Base-by-base conservation (phyloP, 306 rosid genomes). In the Lotus japonicus region DNA sequence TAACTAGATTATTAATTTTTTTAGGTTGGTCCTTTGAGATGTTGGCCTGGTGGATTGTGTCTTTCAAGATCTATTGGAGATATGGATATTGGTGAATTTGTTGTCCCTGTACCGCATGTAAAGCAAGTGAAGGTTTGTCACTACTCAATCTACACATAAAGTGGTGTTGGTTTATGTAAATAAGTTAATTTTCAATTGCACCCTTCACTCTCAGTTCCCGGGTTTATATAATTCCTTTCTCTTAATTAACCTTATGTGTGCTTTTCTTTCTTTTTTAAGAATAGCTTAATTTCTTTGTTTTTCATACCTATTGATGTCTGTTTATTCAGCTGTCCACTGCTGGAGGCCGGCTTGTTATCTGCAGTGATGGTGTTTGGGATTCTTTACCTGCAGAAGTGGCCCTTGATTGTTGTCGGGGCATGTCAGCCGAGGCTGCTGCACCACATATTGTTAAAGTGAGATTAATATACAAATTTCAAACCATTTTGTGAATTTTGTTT, bases 41-140 rank as follows among this genome's bases (percentile, higher is more conserved):
- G 99, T 82, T 95, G 99, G 99, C 99, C 99, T 2, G 99, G 99
- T 73, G 99, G 99, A 59, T 77, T 95, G 92, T 95, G 99, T 73
- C 92, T 95, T 58, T 95, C 99, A 54, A 87, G 99, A 66, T 90
- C 97, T 31, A 83, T 95, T 70, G 99, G 99, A 46, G 99, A 95
- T 80, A 75, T 87, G 96, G 99, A 95, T 68, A 83, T 95, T 44
- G 99, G 99, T 49, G 96, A 88, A 84, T 95, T 80, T 77, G 82
- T 95, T 68, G 97, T 91, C 72, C 99, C 99, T 63, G 97, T 95
- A 61, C 99, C 99, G 6, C 71, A 91, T 44, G 97, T 95, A 13
- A 95, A 91, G 84, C 99, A 95, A 87, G 94, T 95, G 86, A 95
- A 95, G 99, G 99, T 95, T 76, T 19, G 70, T 88, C 88, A 44